phyloP scores from a whole-genome alignment of 2,329 filamentous ascomycete species.

The Cordyceps militaris region DNA sequence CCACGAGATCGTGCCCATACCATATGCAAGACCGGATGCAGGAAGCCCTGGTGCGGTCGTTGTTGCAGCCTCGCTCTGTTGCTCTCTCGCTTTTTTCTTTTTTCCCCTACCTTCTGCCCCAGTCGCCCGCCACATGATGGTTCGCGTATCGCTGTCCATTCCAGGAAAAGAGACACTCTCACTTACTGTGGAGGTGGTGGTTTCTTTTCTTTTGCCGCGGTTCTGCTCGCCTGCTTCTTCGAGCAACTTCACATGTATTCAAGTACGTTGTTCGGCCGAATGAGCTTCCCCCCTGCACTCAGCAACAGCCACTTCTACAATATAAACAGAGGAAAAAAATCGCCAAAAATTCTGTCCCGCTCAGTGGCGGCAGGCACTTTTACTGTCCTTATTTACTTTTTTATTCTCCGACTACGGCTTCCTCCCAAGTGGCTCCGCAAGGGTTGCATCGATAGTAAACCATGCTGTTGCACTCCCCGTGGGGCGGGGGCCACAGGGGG shows the following conservation, averaged over 20 bases:
- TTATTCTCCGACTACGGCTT: background rate
- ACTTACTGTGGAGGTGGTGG: background rate
- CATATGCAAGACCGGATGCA: too few species aligned
- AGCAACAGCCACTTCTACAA: background rate
- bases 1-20: too few species aligned
- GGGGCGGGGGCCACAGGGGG: background rate
- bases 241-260: too few species aligned
- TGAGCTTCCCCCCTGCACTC: too few species aligned
- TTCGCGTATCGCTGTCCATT: constrained; percentile 10
- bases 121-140: background rate
- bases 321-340: background rate
- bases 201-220: background rate
- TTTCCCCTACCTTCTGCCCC: background rate
- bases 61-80: background rate
- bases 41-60: background rate
- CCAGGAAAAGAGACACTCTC: background rate
- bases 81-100: background rate
- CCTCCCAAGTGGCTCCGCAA: background rate
- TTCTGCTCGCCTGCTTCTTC: background rate
- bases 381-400: background rate
- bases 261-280: too few species aligned
- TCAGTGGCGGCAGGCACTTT: background rate
- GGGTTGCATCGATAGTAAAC: background rate
- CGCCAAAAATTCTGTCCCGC: background rate
- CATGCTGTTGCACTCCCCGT: background rate